These are phyloP conservation scores for Dalbergia oliveri DNA, from an alignment of 306 rosid species.

Conservation along the genomic window DNA sequence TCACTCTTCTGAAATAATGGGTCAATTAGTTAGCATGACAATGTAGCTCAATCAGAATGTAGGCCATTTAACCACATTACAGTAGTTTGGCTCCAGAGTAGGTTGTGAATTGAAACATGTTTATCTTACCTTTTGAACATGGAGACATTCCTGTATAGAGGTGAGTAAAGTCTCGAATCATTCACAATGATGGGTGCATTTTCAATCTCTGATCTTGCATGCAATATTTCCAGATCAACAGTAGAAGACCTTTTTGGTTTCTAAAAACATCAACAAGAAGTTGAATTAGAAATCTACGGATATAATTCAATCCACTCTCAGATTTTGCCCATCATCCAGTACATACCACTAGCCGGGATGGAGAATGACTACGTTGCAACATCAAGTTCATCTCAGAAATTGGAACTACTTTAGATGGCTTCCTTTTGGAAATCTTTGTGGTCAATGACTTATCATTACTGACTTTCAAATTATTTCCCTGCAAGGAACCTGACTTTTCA, in stretches of 20 bases:
- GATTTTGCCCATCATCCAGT: constrained; percentile 3
- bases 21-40: background rate
- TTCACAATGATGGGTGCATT: constrained; percentile 68
- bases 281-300: constrained; percentile 31
- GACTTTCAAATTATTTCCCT: background rate
- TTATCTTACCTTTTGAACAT: constrained; percentile 72
- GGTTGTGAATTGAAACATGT: constrained; percentile 14
- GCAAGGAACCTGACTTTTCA: constrained; percentile 52
- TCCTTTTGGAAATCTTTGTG: constrained; percentile 51
- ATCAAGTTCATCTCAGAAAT: constrained; percentile 76
- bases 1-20: constrained; percentile 5
- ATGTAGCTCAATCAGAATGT: constrained; percentile 11
- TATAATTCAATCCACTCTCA: constrained; percentile 13
- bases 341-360: constrained; percentile 61
- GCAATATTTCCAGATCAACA: constrained; percentile 63
- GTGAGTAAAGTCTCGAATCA: constrained; percentile 69
- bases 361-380: constrained; percentile 58
- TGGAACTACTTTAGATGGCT: constrained; percentile 60
- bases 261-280: constrained; percentile 50
- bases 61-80: constrained; percentile 28
- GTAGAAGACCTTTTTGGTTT: constrained; percentile 61
- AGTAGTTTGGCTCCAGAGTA: constrained; percentile 29
- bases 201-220: constrained; percentile 71
- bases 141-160: constrained; percentile 80
- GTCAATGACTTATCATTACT: constrained; percentile 38